These are phyloP conservation scores for Aureobasidium sp. DNA, from an alignment of 2,329 filamentous ascomycete genomes.

Conservation along the genomic window DNA sequence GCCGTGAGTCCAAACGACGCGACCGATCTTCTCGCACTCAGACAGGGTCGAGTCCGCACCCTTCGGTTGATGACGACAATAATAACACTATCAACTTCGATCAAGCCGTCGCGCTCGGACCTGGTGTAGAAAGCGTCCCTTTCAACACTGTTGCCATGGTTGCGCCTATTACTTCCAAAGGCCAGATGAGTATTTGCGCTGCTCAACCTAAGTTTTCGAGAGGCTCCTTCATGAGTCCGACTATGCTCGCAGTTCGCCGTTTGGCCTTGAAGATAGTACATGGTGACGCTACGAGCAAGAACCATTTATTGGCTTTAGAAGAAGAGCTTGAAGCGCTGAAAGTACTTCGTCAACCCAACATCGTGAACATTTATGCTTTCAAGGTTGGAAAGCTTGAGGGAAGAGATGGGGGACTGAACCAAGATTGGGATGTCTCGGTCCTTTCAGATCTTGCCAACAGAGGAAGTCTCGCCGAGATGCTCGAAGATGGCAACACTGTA, in stretches of 20 bases:
- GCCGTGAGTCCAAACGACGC: constrained; percentile 44
- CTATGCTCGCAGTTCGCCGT: constrained; percentile 11
- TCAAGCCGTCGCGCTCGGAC: constrained; percentile 27
- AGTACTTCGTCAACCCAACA: constrained; percentile 63
- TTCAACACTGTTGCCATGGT: constrained; percentile 14
- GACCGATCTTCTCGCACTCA: not conserved
- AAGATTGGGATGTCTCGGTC: constrained; percentile 63
- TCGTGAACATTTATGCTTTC: constrained; percentile 71
- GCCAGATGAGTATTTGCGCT: not conserved
- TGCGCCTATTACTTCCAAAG: not conserved
- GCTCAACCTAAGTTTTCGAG: not conserved
- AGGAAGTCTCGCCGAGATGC: constrained; percentile 71
- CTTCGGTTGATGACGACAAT: not conserved
- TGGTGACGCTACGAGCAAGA: constrained; percentile 41
- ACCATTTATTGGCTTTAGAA: constrained; percentile 69
- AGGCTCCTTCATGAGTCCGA: not conserved
- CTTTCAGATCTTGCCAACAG: constrained; percentile 71
- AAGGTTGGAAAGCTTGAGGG: constrained; percentile 46
- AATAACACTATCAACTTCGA: constrained; percentile 16
- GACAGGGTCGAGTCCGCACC: not conserved
- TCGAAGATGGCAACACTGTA: constrained; percentile 61
- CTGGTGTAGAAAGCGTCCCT: not conserved
- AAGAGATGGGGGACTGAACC: not conserved
- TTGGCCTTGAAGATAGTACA: constrained; percentile 1
- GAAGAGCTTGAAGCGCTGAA: constrained; percentile 67